Conservation (phyloP, 139 green algal genomes). For the Coelastrella sp. region DNA sequence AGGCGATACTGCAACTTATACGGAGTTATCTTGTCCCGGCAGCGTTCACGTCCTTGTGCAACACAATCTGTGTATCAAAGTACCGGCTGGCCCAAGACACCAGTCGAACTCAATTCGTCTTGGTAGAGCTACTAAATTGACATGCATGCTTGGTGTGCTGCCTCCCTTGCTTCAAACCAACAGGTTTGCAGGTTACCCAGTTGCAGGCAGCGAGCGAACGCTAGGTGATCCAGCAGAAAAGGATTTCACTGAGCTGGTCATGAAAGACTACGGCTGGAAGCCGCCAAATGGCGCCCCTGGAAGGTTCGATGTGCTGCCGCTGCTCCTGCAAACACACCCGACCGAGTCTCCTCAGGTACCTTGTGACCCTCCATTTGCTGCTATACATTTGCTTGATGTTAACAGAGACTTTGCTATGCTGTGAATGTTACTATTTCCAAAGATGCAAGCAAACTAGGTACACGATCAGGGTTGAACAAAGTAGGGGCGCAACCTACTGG, state of each 20-base stretch:
- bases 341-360: slow-evolving; percentile 45
- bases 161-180: neutral
- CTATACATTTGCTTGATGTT: too few relatives aligned
- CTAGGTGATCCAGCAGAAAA: slow-evolving; percentile 54
- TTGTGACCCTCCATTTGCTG: neutral
- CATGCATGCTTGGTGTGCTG: neutral
- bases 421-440: too few relatives aligned
- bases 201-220: neutral
- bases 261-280: slow-evolving; percentile 57
- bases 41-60: too few relatives aligned
- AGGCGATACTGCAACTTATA: too few relatives aligned
- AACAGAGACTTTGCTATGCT: too few relatives aligned
- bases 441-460: too few relatives aligned
- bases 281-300: slow-evolving; percentile 2
- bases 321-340: slow-evolving; percentile 61
- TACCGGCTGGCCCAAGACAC: neutral
- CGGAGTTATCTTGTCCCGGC: too few relatives aligned
- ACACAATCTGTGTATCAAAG: neutral
- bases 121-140: too few relatives aligned
- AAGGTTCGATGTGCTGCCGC: slow-evolving; percentile 59
- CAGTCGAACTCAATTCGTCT: neutral
- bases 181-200: slow-evolving; percentile 37
- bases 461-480: too few relatives aligned
- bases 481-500: too few relatives aligned
- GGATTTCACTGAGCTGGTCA: slow-evolving; percentile 59